Conservation (phyloP, 257 asterid genomes). For the Solanum lycopersicoides region DNA sequence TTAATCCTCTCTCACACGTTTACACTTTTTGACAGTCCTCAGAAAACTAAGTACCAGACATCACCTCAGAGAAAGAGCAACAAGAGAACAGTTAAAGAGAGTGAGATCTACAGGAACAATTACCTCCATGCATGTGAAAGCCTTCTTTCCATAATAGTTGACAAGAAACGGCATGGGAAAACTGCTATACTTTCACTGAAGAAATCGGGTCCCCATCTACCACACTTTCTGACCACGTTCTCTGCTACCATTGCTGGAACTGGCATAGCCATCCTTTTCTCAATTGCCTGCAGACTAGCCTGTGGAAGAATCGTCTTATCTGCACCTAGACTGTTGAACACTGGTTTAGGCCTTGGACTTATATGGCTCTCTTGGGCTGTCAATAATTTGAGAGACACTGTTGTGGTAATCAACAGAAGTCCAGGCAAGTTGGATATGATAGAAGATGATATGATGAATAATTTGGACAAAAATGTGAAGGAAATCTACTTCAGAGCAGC, state of each 20-base stretch:
- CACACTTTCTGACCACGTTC: constrained; percentile 52
- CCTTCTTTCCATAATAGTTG: constrained; percentile 66
- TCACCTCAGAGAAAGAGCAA: constrained; percentile 35
- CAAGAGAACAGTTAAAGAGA: constrained; percentile 28
- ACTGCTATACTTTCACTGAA: constrained; percentile 48
- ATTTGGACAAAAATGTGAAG: constrained; percentile 48
- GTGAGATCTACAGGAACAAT: constrained; percentile 42
- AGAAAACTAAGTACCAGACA: constrained; percentile 36
- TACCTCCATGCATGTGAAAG: constrained; percentile 71
- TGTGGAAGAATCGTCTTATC: constrained; percentile 46
- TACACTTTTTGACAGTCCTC: constrained; percentile 25
- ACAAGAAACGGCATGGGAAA: constrained; percentile 40
- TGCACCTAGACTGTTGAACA: constrained; percentile 43
- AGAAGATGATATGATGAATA: constrained; percentile 55
- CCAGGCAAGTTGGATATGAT: constrained; percentile 18
- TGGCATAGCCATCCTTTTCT: constrained; percentile 67
- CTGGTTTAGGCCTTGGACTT: constrained; percentile 76
- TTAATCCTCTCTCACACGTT: neutral
- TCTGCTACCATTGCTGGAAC: constrained; percentile 91
- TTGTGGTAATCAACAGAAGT: constrained; percentile 40
- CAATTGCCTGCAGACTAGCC: constrained; percentile 53
- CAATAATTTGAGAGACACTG: constrained; percentile 62
- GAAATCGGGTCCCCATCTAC: constrained; percentile 67
- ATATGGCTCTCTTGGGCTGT: constrained; percentile 89
- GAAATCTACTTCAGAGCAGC: constrained; percentile 60